Base-by-base conservation (phyloP, 192 early-diverging fungal species). In the Backusella macrospora region DNA sequence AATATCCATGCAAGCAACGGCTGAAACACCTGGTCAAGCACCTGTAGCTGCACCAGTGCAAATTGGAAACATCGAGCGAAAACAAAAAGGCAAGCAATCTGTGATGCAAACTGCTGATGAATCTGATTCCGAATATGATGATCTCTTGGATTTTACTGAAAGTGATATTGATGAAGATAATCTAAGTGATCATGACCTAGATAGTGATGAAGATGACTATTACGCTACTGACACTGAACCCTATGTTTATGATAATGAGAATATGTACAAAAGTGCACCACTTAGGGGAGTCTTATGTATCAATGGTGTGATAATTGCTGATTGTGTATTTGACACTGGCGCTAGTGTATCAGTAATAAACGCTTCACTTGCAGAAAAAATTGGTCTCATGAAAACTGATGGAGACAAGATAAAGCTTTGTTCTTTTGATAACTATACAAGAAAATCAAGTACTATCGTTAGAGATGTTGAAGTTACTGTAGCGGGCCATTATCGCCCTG, bases 301-400 rank as follows among this genome's bases (percentile, higher is more conserved):
- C 40, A 68, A 68, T 68, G 43, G 66, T 46, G 42, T 44, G 0
- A 14, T 45, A 5, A 12, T 43, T 15, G 66, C 40, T 4, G 18
- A 4, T 14, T n/a, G n/a, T n/a, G 39, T 68, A 16, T 70, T 70
- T 59, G 68, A 70, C 18, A 37, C 47, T 52, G 47, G 68, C 1
- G 68, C 68, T 38, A 55, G 47, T 49, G 68, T 70, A 0, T 38
- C 5, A 0, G 47, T 70, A 1, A 70, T 70, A 6, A 70, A 34
- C 29, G 37, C 49, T n/a, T 6, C 34, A 4, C 15, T 70, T 10
- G 68, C 68, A 2, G 8, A 49, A 1, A 34, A 6, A 10, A 38
- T 70, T 14, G 34, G 44, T 52, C 29, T 70, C 0, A 7, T 42
- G 40, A 46, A 6, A 46, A 3, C 13, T 3, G 13, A 52, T 14